Base-by-base conservation (phyloP, 306 rosid species). In the Vigna reflexopilosa region DNA sequence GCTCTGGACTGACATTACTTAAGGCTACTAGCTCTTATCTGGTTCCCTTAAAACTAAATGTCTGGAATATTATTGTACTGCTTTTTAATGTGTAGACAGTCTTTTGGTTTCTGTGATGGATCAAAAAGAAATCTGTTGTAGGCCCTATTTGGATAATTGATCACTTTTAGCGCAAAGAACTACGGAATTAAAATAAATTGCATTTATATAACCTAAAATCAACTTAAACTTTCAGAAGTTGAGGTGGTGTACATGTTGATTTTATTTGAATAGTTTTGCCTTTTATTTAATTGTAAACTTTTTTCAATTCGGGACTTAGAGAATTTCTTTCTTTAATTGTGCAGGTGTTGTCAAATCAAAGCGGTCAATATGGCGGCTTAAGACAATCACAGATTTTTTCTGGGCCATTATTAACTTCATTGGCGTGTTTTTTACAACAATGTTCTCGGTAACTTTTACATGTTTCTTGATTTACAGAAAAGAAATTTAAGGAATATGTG, bases 281-380 rank as follows among this genome's bases (percentile, higher is more conserved):
- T 24, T 22, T 24, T 24, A 4, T 24, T 22, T 59, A 13, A 26
- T 2, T 28, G 9, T 13, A 3, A 26, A 13, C 10, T 2, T 13
- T 13, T 26, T 59, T 15, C 8, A 22, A 56, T 9, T 56, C 24
- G 6, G 34, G 63, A 4, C 36, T 26, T 61, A 3, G 24, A 64
- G 70, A 7, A 7, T 70, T 67, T 45, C 56, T 13, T 73, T 65
- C 74, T 55, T 15, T 9, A 50, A 44, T 77, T 78, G 52, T 75
- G 77, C 82, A 92, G 98, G 98, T 72, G 89, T 83, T 75, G 91
- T 95, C 32, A 95, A 86, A 87, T 86, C 98, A 42, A 87, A 95
- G 87, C 81, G 89, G 76, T 82, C 98, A 40, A 47, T 95, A 79
- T 95, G 97, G 98, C 89, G 96, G 24, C 88, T 95, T 7, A 85